Conservation (phyloP, 1,284 basidiomycete genomes). For the Polyporus tsugae region DNA sequence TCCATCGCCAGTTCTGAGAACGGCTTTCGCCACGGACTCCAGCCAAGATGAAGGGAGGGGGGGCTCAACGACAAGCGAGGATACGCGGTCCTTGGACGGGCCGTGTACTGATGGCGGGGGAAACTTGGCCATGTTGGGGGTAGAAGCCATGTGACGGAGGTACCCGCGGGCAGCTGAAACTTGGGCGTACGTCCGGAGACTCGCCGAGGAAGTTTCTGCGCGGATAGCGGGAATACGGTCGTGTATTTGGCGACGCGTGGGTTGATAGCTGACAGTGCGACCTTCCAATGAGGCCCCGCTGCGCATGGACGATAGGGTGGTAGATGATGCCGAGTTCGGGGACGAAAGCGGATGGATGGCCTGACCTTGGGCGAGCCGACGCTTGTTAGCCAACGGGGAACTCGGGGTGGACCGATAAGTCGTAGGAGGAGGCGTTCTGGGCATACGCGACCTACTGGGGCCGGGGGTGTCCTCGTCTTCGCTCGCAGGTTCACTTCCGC, state of each 20-base stretch:
- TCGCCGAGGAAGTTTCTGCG: slow-evolving; percentile 40
- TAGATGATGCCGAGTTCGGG: slow-evolving; percentile 30
- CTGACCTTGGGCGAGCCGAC: slow-evolving; percentile 18
- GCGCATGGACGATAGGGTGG: slow-evolving; percentile 33
- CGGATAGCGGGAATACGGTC: slow-evolving; percentile 33
- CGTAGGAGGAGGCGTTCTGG: slow-evolving; percentile 14
- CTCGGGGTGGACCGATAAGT: slow-evolving; percentile 41
- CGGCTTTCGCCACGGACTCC: slow-evolving; percentile 65
- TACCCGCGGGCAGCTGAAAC: slow-evolving; percentile 65
- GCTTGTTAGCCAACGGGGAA: slow-evolving; percentile 44
- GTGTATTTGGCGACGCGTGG: slow-evolving; percentile 28
- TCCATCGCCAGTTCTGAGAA: slow-evolving; percentile 53
- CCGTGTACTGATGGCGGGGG: slow-evolving; percentile 21
- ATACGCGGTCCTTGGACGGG: slow-evolving; percentile 26
- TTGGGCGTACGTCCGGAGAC: slow-evolving; percentile 42
- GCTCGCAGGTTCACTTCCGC: slow-evolving; percentile 25
- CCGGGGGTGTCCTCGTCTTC: slow-evolving; percentile 22
- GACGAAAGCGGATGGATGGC: slow-evolving; percentile 25
- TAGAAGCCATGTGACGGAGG: slow-evolving; percentile 74
- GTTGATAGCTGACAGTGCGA: slow-evolving; percentile 33
- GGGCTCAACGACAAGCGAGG: slow-evolving; percentile 20
- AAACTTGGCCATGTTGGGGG: slow-evolving; percentile 56
- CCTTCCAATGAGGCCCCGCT: slow-evolving; percentile 28
- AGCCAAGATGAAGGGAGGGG: slow-evolving; percentile 68
- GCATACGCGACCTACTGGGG: slow-evolving; percentile 9